A percentile compares a stretch with the other conserved stretches of the same genome.
Conservation (phyloP, 495 filamentous ascomycete genomes). For the Podospora sp. region DNA sequence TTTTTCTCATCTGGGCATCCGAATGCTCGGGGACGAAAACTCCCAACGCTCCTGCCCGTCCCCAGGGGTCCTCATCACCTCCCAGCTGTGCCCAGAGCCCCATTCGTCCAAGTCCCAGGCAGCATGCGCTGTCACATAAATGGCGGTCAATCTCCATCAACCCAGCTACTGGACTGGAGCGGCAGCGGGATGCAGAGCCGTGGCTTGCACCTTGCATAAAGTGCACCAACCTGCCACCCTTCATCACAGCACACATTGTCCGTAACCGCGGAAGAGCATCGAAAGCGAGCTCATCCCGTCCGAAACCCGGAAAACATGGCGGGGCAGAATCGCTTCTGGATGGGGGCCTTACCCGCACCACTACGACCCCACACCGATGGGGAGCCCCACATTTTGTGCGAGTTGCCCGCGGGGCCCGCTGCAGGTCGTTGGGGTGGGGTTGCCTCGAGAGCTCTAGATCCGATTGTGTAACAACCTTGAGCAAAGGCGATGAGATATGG, state of each 20-base stretch:
- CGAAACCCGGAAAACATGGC: constrained; percentile 1
- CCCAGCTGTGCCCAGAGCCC: neutral
- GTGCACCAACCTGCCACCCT: neutral
- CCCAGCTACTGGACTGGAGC: neutral
- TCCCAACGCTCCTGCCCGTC: no score
- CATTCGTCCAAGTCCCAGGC: neutral
- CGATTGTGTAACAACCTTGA: neutral
- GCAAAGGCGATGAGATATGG: neutral
- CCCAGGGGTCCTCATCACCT: no score
- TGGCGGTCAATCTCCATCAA: constrained; percentile 17
- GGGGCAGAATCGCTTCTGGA: neutral
- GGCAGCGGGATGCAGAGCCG: neutral
- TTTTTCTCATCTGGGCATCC: neutral
- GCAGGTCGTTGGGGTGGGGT: neutral
- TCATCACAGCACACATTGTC: neutral
- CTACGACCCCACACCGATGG: constrained; percentile 4
- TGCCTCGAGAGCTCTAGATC: neutral
- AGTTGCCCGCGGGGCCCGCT: neutral
- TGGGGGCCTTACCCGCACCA: neutral
- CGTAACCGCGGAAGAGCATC: neutral
- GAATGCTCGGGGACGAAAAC: neutral
- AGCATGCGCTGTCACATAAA: constrained; percentile 1
- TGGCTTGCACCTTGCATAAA: neutral
- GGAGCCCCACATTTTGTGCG: neutral
- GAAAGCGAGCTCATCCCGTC: neutral